These are phyloP conservation scores for Solanum gracilifrons DNA, from an alignment of 257 asterid species.

Conservation along the genomic window DNA sequence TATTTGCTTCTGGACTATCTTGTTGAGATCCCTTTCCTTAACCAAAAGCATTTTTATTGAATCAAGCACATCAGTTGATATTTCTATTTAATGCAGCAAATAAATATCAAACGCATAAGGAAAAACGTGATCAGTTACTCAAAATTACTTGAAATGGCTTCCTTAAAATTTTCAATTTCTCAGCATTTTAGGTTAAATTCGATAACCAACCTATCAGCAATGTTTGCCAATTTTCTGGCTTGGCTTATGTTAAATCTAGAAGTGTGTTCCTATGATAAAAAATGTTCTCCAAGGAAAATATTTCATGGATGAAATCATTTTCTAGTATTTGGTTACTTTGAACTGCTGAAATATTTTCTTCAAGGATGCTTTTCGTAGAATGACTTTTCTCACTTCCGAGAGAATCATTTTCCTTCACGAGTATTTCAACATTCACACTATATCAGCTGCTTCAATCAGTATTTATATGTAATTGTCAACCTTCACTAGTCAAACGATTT, in stretches of 20 bases:
- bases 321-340: not conserved
- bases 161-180: not conserved
- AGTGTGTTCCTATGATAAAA: not conserved
- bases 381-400: not conserved
- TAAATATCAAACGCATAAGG: not conserved
- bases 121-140: not conserved
- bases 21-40: not conserved
- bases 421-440: not conserved
- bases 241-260: not conserved
- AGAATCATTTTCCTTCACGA: not conserved
- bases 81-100: not conserved
- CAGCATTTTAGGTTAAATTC: not conserved
- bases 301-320: not conserved
- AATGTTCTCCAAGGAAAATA: not conserved
- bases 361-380: not conserved
- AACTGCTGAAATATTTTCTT: not conserved
- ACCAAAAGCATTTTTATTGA: not conserved
- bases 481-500: not conserved
- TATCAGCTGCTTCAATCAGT: not conserved
- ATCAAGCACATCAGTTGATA: not conserved
- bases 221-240: not conserved
- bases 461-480: not conserved
- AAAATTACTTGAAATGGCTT: not conserved
- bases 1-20: not conserved
- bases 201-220: not conserved